phyloP scores from a whole-genome alignment of 2,329 filamentous ascomycete genomes.

The Biscogniauxia mediterranea region DNA sequence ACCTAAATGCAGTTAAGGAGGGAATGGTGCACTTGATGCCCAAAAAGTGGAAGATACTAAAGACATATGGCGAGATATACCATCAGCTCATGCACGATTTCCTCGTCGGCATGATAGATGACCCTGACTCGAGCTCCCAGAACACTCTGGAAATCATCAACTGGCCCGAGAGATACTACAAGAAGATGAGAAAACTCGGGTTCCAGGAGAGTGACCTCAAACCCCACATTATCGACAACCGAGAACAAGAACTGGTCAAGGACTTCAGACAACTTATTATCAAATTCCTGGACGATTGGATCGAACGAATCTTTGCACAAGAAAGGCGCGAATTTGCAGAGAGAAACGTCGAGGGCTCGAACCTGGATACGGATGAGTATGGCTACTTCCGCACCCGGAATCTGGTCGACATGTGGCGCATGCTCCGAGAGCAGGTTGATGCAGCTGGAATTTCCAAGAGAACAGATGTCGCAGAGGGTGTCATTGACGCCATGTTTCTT shows the following conservation, averaged over 20 bases:
- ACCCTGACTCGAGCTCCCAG: slow-evolving; percentile 77
- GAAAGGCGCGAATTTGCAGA: slow-evolving; percentile 81
- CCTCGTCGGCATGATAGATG: slow-evolving; percentile 77
- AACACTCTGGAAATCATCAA: slow-evolving; percentile 90
- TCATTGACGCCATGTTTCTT: slow-evolving; percentile 93
- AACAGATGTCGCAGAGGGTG: slow-evolving; percentile 87
- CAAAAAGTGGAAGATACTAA: slow-evolving; percentile 93
- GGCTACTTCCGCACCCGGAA: slow-evolving; percentile 91
- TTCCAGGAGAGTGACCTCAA: slow-evolving; percentile 72
- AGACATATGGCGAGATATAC: slow-evolving; percentile 87
- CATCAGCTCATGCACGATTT: slow-evolving; percentile 96
- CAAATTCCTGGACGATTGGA: slow-evolving; percentile 94
- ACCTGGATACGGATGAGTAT: slow-evolving; percentile 83
- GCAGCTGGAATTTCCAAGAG: slow-evolving; percentile 83
- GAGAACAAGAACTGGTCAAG: slow-evolving; percentile 84
- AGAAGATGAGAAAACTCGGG: slow-evolving; percentile 90
- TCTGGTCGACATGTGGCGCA: slow-evolving; percentile 92
- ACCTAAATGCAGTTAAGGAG: slow-evolving; percentile 89
- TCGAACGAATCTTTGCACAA: slow-evolving; percentile 83
- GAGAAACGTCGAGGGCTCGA: slow-evolving; percentile 68
- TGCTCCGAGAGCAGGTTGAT: slow-evolving; percentile 89
- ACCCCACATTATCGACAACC: slow-evolving; percentile 86
- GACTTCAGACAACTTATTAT: slow-evolving; percentile 96
- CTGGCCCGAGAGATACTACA: slow-evolving; percentile 94
- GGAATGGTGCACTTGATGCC: slow-evolving; percentile 92